Base-by-base conservation (phyloP, 129 eudicot species). In the Chrysanthemum seticuspe region DNA sequence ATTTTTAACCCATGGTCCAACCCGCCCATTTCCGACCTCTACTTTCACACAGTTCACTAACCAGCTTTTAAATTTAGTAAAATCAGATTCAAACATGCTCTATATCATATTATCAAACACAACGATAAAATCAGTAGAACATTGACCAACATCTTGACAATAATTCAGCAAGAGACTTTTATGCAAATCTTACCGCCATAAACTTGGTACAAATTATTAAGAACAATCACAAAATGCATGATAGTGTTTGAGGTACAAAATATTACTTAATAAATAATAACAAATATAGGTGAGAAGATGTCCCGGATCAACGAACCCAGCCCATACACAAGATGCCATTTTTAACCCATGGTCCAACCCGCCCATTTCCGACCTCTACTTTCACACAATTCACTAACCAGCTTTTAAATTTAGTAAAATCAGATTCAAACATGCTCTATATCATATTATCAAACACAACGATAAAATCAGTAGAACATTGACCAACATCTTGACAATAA, bases 101-200 rank as follows among this genome's bases (percentile, higher is more conserved):
- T 53, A 7, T 40, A 40, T 40, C 47, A 40, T 40, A 40, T 31
- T 73, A 25, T 73, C 13, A 36, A 63, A 62, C 45, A 15, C 64
- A 53, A 65, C 13, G 45, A 74, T 74, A 71, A 74, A 36, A 13
- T 14, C 16, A 40, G 21, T 21, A 40, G 59, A 75, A 66, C 12
- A 19, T 6, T n/a, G 65, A 44, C 67, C 23, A 21, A 75, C 7
- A 14, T 55, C 65, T 58, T 27, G 13, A 54, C 40, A 21, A 62
- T 27, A 49, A 65, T 21, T 53, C 58, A 36, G 58, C 59, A 68
- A 56, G 9, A 45, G 27, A 34, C 67, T 71, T 25, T 65, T 19
- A 29, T 51, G 54, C 16, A 74, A 64, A 74, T 71, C 91, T 83
- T 86, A 94, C 99, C 48, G 96, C 97, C 65, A 88, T n/a, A 56